These are phyloP conservation scores for Fusarium paranaense DNA, from an alignment of 2,329 filamentous ascomycete genomes.

Conservation along the genomic window DNA sequence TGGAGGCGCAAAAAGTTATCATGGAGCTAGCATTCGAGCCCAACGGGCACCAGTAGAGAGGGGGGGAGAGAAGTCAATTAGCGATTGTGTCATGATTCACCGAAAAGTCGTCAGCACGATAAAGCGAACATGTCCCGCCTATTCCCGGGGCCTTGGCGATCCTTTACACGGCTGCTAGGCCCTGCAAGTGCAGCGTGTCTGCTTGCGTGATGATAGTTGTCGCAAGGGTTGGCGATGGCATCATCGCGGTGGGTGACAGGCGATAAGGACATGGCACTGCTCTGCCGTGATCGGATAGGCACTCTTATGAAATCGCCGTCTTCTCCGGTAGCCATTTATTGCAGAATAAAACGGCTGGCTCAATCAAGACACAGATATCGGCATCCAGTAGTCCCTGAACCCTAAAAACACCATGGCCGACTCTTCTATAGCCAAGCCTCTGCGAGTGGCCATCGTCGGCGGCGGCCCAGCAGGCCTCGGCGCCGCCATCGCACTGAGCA, in stretches of 20 bases:
- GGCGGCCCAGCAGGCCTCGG: constrained; percentile 1
- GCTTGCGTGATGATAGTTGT: neutral
- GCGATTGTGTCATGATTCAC: neutral
- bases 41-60: neutral
- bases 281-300: neutral
- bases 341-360: neutral
- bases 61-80: neutral
- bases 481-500: constrained; percentile 1
- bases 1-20: neutral
- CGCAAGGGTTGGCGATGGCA: neutral
- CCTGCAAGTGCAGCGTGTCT: neutral
- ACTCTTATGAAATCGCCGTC: neutral
- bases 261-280: neutral
- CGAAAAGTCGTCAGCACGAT: neutral
- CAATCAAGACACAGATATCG: neutral
- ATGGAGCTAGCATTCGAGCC: neutral
- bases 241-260: neutral
- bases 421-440: neutral
- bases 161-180: neutral
- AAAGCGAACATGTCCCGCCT: neutral
- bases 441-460: constrained; percentile 11
- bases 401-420: neutral
- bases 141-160: neutral
- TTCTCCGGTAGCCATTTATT: neutral
- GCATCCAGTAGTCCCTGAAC: neutral